These are phyloP conservation scores for Blastobotrys buckinghamii DNA, from an alignment of 1,139 yeast genomes.

Conservation along the genomic window DNA sequence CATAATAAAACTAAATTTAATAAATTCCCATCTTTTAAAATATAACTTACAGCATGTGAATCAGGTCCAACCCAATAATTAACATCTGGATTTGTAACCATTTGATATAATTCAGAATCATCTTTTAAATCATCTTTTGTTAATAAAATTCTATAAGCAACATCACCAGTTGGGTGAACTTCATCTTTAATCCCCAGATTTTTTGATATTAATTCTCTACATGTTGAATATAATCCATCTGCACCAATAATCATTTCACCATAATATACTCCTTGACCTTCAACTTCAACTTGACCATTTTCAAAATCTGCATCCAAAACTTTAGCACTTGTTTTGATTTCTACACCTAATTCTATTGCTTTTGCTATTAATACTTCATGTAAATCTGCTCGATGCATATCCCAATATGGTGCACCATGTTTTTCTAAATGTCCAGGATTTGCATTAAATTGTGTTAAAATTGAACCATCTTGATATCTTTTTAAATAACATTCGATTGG, in stretches of 20 bases:
- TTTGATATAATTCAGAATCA: slow-evolving; percentile 7
- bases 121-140: background rate
- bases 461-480: slow-evolving; percentile 16
- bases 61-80: slow-evolving; percentile 12
- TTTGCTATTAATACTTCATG: slow-evolving; percentile 26
- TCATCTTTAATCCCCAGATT: too few relatives aligned
- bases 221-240: slow-evolving; percentile 28
- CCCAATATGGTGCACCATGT: slow-evolving; percentile 23
- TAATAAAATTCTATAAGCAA: slow-evolving; percentile 9
- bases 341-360: slow-evolving; percentile 4
- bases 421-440: slow-evolving; percentile 15
- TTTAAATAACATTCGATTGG: slow-evolving; percentile 24
- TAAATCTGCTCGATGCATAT: slow-evolving; percentile 34
- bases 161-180: slow-evolving; percentile 12
- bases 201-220: slow-evolving; percentile 3
- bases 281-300: slow-evolving; percentile 20
- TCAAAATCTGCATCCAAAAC: slow-evolving; percentile 27
- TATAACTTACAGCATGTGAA: slow-evolving; percentile 17
- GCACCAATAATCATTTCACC: slow-evolving; percentile 36
- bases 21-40: slow-evolving; percentile 18
- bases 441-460: slow-evolving; percentile 11
- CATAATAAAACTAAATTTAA: slow-evolving; percentile 19
- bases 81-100: slow-evolving; percentile 8
- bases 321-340: slow-evolving; percentile 6
- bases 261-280: slow-evolving; percentile 11